Percentiles rank a stretch among this genome's conserved stretches.
Evolutionary conservation across 768 basidiomycete genomes (phyloP).

Genomic region (Coprinopsis marcescibilis): DNA sequence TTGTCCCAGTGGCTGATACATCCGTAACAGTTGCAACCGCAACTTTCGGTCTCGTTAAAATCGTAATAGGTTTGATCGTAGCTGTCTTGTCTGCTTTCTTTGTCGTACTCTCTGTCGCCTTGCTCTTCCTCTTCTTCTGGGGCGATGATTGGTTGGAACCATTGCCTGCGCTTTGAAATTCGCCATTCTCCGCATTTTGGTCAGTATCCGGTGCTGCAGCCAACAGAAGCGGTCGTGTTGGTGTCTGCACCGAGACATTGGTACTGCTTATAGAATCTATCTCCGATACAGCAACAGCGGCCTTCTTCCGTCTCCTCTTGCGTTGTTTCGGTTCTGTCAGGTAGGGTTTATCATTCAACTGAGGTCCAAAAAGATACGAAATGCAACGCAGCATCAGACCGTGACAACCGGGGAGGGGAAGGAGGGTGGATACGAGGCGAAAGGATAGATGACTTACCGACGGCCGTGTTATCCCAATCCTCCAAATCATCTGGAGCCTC

Average conservation of each 20-base stretch:
- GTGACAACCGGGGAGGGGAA: constrained; percentile 3
- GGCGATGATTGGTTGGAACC: too few relatives aligned
- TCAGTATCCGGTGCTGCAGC: neutral
- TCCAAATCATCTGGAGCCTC: neutral
- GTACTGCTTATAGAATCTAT: neutral
- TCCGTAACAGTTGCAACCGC: neutral
- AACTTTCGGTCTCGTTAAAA: neutral
- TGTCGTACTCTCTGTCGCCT: neutral
- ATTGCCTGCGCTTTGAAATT: too few relatives aligned
- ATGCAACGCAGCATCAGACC: neutral
- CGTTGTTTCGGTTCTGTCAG: constrained; percentile 3
- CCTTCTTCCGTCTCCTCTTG: constrained; percentile 8
- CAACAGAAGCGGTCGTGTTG: neutral
- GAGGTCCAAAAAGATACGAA: neutral
- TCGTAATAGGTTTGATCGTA: neutral
- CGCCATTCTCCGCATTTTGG: neutral
- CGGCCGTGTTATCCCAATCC: constrained; percentile 46
- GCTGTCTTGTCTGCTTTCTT: neutral
- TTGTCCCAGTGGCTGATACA: neutral
- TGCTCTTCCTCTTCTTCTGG: neutral
- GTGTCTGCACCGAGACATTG: neutral
- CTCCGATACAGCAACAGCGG: neutral
- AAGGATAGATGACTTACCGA: constrained; percentile 37
- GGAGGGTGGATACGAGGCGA: neutral
- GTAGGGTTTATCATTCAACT: constrained; percentile 8